phyloP scores from a whole-genome alignment of 2,329 filamentous ascomycete species.

The Diaporthe helianthi region DNA sequence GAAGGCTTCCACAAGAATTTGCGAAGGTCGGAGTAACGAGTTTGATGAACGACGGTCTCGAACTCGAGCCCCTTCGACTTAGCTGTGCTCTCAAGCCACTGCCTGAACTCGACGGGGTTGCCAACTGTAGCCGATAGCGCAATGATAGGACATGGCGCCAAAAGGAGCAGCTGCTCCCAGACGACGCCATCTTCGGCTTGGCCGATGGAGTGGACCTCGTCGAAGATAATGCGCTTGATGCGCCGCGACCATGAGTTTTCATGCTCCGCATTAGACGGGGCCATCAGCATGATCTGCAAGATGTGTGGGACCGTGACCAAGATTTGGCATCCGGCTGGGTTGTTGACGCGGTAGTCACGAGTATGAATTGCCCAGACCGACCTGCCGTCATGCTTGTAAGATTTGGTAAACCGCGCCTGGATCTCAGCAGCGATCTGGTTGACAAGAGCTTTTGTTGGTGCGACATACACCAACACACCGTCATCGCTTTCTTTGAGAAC shows the following conservation, averaged over 20 bases:
- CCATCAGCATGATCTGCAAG: conserved; percentile 77
- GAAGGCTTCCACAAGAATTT: conserved; percentile 72
- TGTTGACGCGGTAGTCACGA: conserved; percentile 77
- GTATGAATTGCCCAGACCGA: conserved; percentile 84
- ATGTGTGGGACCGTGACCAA: conserved; percentile 81
- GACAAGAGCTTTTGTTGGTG: conserved; percentile 81
- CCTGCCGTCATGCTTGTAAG: conserved; percentile 64
- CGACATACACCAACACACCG: conserved; percentile 78
- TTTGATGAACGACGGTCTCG: conserved; percentile 71
- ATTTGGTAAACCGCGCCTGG: conserved; percentile 76
- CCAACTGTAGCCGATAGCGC: conserved; percentile 82
- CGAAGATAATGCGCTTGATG: conserved; percentile 80
- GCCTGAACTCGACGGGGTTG: conserved; percentile 73
- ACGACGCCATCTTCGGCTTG: conserved; percentile 77
- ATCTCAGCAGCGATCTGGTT: conserved; percentile 85
- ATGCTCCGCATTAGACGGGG: conserved; percentile 67
- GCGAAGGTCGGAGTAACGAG: conserved; percentile 79
- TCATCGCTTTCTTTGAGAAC: conserved; percentile 72
- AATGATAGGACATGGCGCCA: conserved; percentile 79
- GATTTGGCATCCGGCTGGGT: conserved; percentile 74
- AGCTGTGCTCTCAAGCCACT: conserved; percentile 72
- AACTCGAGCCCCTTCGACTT: conserved; percentile 67
- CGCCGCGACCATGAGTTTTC: conserved; percentile 65
- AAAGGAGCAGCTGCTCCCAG: conserved; percentile 79
- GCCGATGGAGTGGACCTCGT: conserved; percentile 83